Conservation (phyloP, 202 grass and related monocot species). For the Zoysia matrella region DNA sequence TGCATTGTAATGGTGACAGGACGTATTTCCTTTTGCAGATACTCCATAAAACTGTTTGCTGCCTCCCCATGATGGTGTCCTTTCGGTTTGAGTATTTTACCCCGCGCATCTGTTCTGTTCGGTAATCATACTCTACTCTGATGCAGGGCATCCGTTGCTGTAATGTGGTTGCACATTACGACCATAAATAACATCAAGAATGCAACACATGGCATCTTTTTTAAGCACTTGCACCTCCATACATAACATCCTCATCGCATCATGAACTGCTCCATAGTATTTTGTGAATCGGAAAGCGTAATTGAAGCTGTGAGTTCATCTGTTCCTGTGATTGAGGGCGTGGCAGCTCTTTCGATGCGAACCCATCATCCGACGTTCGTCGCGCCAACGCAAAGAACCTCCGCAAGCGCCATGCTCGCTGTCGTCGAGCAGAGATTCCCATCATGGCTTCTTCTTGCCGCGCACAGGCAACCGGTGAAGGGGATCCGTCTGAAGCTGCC, state of each 20-base stretch:
- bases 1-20: not conserved
- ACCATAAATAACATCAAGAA: too few species aligned
- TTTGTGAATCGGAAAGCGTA: not conserved
- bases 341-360: constrained; percentile 1
- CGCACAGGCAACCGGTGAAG: constrained; percentile 27
- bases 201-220: too few species aligned
- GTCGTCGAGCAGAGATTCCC: constrained; percentile 32
- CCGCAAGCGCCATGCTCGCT: not conserved
- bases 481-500: constrained; percentile 41
- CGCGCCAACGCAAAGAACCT: constrained; percentile 42
- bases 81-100: constrained; percentile 9
- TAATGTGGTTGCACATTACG: too few species aligned
- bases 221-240: too few species aligned
- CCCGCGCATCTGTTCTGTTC: not conserved
- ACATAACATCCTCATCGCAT: not conserved
- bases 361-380: constrained; percentile 41
- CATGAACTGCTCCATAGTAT: not conserved
- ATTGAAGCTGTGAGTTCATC: not conserved
- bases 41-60: not conserved
- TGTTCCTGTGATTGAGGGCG: not conserved
- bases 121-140: not conserved
- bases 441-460: constrained; percentile 26
- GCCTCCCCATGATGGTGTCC: constrained; percentile 1
- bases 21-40: not conserved
- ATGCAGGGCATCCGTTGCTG: too few species aligned